Percentiles rank a stretch among this genome's conserved stretches.
Evolutionary conservation across 2,329 filamentous ascomycete species (phyloP).

Genomic region (Aureobasidium musti): DNA sequence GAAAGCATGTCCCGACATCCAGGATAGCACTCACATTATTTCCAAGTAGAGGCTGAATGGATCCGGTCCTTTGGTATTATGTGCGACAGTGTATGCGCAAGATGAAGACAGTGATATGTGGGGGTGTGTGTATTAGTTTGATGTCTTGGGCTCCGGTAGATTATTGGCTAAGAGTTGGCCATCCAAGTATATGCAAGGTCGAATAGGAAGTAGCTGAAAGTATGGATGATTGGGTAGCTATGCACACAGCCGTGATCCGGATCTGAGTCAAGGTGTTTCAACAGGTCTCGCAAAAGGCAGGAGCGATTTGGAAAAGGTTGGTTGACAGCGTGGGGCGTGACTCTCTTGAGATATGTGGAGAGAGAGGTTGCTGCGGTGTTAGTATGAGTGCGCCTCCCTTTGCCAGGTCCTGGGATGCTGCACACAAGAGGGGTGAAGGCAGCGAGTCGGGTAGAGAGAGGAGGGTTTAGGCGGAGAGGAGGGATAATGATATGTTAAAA

Average conservation of each 20-base stretch:
- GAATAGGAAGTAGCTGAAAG: conserved; percentile 28
- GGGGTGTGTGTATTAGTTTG: conserved; percentile 30
- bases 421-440: conserved; percentile 17
- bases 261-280: conserved; percentile 30
- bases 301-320: conserved; percentile 10
- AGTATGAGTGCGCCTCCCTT: conserved; percentile 19
- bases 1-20: conserved; percentile 24
- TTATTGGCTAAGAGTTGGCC: conserved; percentile 20
- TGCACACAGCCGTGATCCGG: conserved; percentile 27
- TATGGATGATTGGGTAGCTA: conserved; percentile 14
- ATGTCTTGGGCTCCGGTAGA: conserved; percentile 25
- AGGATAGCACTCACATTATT: conserved; percentile 29
- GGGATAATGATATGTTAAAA: conserved; percentile 29
- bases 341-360: conserved; percentile 23
- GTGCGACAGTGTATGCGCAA: conserved; percentile 28
- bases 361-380: conserved; percentile 14
- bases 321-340: conserved; percentile 25
- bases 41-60: conserved; percentile 26
- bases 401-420: conserved; percentile 14
- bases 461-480: conserved; percentile 25
- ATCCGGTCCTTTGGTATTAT: conserved; percentile 29
- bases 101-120: conserved; percentile 25
- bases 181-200: conserved; percentile 27
- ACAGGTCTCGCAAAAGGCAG: conserved; percentile 29
- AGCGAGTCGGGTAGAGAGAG: conserved; percentile 27